Conservation (phyloP, 2,329 filamentous ascomycete genomes). For the Talaromyces pinophilus region DNA sequence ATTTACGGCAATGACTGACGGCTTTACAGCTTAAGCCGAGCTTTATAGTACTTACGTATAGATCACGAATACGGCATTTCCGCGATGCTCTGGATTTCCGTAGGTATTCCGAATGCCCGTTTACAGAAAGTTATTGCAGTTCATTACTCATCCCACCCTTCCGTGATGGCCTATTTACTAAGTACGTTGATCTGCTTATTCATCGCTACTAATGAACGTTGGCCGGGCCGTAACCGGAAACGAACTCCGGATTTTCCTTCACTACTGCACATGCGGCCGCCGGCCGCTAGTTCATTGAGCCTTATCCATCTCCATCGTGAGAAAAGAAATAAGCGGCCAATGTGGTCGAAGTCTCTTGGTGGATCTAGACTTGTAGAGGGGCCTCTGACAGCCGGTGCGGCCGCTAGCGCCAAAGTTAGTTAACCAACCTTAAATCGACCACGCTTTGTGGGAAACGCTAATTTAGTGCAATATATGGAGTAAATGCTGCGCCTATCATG, state of each 20-base stretch:
- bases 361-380: background rate
- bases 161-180: background rate
- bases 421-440: background rate
- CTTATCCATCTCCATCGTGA: background rate
- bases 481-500: background rate
- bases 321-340: background rate
- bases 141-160: background rate
- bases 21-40: background rate
- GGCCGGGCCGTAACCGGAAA: background rate
- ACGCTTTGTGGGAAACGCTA: background rate
- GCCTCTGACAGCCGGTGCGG: background rate
- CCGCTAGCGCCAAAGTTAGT: background rate
- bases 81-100: background rate
- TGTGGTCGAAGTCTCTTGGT: no score
- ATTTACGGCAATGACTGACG: background rate
- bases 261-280: background rate
- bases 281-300: background rate
- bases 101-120: background rate
- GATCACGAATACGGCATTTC: background rate
- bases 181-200: background rate
- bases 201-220: background rate
- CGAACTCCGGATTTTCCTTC: background rate
- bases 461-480: background rate
- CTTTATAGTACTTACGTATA: background rate
- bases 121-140: background rate